These are phyloP conservation scores for Barnettozyma salicaria DNA, from an alignment of 805 yeast genomes.

Conservation along the genomic window DNA sequence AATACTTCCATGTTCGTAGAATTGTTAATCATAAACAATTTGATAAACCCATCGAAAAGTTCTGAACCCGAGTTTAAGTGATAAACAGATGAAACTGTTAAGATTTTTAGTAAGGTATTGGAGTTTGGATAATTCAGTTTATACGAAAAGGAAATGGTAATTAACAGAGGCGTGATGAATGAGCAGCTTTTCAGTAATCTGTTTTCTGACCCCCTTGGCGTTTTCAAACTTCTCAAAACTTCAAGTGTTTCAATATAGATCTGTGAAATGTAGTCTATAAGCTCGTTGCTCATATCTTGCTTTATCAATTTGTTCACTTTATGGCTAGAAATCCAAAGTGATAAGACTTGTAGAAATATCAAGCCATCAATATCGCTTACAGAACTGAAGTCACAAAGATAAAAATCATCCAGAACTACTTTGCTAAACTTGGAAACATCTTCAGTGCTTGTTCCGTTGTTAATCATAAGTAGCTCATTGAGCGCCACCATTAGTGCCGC, in stretches of 20 bases:
- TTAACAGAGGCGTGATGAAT: conserved; percentile 22
- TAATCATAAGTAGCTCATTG: conserved; percentile 10
- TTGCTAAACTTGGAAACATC: not conserved
- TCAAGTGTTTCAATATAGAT: conserved; percentile 13
- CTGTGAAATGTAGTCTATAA: conserved; percentile 12
- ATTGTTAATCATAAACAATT: conserved; percentile 12
- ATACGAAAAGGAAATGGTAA: conserved; percentile 21
- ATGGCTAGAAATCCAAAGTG: conserved; percentile 17
- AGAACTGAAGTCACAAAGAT: conserved; percentile 2
- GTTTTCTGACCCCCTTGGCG: not conserved
- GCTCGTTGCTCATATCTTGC: conserved; percentile 8
- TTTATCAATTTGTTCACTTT: conserved; percentile 16
- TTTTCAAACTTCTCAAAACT: conserved; percentile 10
- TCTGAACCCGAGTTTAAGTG: conserved; percentile 10
- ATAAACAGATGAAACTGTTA: conserved; percentile 15
- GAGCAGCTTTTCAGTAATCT: conserved; percentile 14
- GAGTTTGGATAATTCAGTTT: conserved; percentile 14
- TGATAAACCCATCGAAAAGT: conserved; percentile 12
- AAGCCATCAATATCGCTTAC: not conserved
- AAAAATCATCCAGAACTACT: not conserved
- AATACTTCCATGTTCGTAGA: conserved; percentile 21
- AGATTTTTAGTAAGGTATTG: conserved; percentile 13
- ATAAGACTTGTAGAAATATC: conserved; percentile 9
- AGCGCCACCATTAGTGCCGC: conserved; percentile 7
- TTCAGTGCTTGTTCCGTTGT: conserved; percentile 3